Conservation (phyloP, 1,139 yeast species). For the Candida glucosophila region DNA sequence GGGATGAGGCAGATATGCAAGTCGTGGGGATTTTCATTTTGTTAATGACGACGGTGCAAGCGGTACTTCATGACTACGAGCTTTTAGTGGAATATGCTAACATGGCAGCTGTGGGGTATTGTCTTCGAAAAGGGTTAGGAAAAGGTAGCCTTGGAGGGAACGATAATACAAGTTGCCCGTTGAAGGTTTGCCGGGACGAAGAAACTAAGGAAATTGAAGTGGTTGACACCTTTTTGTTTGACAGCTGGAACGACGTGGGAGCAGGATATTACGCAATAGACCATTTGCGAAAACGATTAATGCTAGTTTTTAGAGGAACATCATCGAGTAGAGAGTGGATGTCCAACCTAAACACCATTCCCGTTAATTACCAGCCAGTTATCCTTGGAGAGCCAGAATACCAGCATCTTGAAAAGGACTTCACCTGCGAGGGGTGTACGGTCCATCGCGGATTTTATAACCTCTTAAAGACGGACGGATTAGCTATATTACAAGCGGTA, state of each 20-base stretch:
- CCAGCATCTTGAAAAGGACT: conserved; percentile 8
- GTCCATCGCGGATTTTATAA: conserved; percentile 55
- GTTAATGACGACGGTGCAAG: no score
- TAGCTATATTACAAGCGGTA: conserved; percentile 23
- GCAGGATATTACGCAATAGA: conserved; percentile 45
- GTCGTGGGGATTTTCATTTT: no score
- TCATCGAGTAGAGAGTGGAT: conserved; percentile 49
- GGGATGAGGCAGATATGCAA: no score
- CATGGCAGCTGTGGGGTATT: conserved; percentile 30
- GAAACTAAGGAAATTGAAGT: conserved; percentile 19
- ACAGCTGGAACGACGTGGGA: conserved; percentile 38
- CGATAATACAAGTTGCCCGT: conserved; percentile 13
- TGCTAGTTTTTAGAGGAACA: conserved; percentile 50
- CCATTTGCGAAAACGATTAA: conserved; percentile 20
- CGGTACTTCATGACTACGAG: conserved; percentile 18
- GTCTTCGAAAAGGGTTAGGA: conserved; percentile 23
- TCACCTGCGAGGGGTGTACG: conserved; percentile 37
- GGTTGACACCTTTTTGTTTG: conserved; percentile 28
- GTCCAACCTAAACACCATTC: conserved; percentile 40
- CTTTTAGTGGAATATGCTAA: conserved; percentile 26
- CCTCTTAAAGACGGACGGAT: conserved; percentile 31
- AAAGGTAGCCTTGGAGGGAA: conserved; percentile 15
- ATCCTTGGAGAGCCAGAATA: conserved; percentile 6
- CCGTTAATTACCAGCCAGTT: conserved; percentile 30
- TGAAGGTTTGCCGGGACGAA: conserved; percentile 12